phyloP scores from a whole-genome alignment of 2,329 filamentous ascomycete genomes.

The Acrocalymma vagum region DNA sequence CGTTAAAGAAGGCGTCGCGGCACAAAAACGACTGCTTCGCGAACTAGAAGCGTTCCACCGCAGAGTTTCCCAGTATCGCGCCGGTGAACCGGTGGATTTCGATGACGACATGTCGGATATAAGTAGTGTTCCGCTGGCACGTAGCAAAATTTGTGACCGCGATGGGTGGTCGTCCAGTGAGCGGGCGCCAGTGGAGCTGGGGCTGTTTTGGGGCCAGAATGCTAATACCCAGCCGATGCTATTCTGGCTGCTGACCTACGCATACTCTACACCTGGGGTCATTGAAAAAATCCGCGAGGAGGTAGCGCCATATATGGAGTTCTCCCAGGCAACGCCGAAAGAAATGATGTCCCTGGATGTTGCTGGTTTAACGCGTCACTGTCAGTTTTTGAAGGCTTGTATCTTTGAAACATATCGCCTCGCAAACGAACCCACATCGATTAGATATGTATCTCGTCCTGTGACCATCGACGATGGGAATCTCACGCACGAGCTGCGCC shows the following conservation, averaged over 20 bases:
- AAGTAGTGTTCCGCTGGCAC: slow-evolving; percentile 40
- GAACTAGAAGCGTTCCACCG: slow-evolving; percentile 39
- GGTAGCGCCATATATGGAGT: slow-evolving; percentile 42
- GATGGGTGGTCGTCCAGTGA: slow-evolving; percentile 31
- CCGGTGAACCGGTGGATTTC: slow-evolving; percentile 37
- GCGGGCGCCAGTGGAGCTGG: slow-evolving; percentile 41
- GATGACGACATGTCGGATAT: slow-evolving; percentile 47
- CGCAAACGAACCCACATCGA: slow-evolving; percentile 24
- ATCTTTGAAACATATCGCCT: slow-evolving; percentile 48
- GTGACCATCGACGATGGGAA: slow-evolving; percentile 44
- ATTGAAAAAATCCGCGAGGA: slow-evolving; percentile 43
- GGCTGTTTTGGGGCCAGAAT: slow-evolving; percentile 64
- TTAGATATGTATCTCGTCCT: slow-evolving; percentile 26
- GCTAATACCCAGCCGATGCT: slow-evolving; percentile 58
- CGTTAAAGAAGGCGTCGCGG: slow-evolving; percentile 57
- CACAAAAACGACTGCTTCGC: slow-evolving; percentile 34
- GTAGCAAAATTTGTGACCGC: slow-evolving; percentile 37
- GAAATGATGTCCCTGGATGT: too few relatives aligned
- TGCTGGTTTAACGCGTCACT: too few relatives aligned
- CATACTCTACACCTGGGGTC: slow-evolving; percentile 28
- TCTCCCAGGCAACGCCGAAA: too few relatives aligned
- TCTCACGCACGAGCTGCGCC: too few relatives aligned
- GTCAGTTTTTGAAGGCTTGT: slow-evolving; percentile 47
- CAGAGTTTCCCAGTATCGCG: slow-evolving; percentile 22
- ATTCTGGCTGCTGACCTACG: slow-evolving; percentile 49